Base-by-base conservation (phyloP, 176 grass and related monocot species). In the Zea luxurians region DNA sequence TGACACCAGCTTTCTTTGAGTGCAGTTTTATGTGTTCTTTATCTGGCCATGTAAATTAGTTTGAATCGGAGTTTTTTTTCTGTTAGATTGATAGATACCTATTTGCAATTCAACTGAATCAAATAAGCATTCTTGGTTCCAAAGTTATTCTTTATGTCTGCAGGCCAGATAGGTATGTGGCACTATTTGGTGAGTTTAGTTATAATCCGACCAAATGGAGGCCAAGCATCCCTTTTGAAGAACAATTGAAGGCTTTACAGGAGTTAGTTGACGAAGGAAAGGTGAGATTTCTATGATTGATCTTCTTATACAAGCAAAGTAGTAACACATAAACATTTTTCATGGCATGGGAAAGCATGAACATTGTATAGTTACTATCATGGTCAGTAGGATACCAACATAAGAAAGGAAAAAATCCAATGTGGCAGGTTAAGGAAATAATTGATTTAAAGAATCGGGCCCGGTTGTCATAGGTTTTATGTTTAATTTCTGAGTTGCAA, bases 161-260 rank as follows among this genome's bases (percentile, higher is more conserved):
- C 86, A 93, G 94, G 94, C 89, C 94, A 88, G 94, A 97, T 91
- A 90, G 94, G 63, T 97, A 97, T 91, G 94, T 97, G 47, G 55
- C 80, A 44, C 50, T 97, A 44, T 97, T 92, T 73, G 94, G 94
- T 50, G 94, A 97, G 82, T 97, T 83, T 47, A 78, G 87, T 82
- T 97, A 97, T 61, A 58, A 92, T 82, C 37, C 87, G 81, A 66
- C 82, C 60, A 97, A 90, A 92, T 93, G 94, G 94, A 93, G 91
- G 74, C 82, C 87, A 64, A 88, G 94, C 17, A 55, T 93, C n/a
- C 94, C 94, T 35, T 93, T 97, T 58, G 89, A 82, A 50, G 85
- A 93, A 52, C 91, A 97, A 55, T 78, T 97, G 58, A 86, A 79
- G 53, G 87, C 91, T 73, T 89, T 97, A 61, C 86, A 88, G 13